These are phyloP conservation scores for Pyrus communis DNA, from an alignment of 306 rosid genomes.

Conservation along the genomic window DNA sequence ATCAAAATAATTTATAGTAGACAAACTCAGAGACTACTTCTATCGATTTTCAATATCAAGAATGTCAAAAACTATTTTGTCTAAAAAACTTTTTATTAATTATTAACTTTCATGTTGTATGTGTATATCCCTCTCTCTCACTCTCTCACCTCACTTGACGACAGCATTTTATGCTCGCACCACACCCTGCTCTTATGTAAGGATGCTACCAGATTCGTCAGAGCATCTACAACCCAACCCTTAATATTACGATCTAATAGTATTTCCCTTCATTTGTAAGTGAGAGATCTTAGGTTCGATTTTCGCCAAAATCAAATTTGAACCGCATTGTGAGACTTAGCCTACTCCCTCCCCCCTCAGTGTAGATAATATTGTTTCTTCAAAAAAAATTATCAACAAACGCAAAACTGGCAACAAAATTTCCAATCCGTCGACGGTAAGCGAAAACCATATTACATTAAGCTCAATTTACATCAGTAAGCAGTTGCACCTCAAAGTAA, in stretches of 20 bases:
- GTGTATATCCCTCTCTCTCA: accelerated
- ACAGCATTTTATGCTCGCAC: background rate
- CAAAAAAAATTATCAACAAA: background rate
- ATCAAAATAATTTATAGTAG: too few relatives aligned
- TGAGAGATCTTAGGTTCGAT: accelerated
- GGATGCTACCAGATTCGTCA: too few relatives aligned
- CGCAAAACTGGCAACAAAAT: background rate
- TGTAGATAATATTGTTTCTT: too few relatives aligned
- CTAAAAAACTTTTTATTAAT: too few relatives aligned
- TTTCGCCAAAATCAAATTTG: accelerated
- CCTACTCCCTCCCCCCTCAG: too few relatives aligned
- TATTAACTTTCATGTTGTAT: too few relatives aligned
- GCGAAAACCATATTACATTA: constrained; percentile 24
- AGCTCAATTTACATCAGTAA: constrained; percentile 32
- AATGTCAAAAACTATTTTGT: too few relatives aligned
- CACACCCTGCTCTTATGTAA: background rate
- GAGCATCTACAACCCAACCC: too few relatives aligned
- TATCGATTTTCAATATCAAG: too few relatives aligned
- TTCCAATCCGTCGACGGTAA: constrained; percentile 19
- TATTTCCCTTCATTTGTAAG: too few relatives aligned
- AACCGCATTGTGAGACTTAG: too few relatives aligned
- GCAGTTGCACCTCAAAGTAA: constrained; percentile 27
- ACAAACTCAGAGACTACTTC: too few relatives aligned
- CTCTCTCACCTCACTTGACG: background rate
- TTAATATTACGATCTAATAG: accelerated